Percentiles rank a stretch among this genome's conserved stretches.
phyloP scores from a whole-genome alignment of 2,329 filamentous ascomycete species.

The Leptographium wingfieldii region DNA sequence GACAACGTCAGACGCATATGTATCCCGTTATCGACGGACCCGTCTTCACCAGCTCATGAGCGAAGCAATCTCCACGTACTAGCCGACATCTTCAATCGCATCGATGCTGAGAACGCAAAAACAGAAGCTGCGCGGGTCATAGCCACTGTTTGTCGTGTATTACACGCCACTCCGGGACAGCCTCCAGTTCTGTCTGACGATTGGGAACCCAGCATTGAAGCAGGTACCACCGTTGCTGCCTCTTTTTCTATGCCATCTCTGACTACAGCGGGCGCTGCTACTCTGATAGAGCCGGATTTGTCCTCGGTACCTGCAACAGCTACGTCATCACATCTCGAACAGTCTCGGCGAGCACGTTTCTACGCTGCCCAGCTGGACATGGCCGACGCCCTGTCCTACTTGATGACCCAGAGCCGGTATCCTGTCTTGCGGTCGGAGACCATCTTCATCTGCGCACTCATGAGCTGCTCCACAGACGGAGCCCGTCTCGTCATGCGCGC shows the following conservation, averaged over 20 bases:
- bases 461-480: slow-evolving; percentile 39
- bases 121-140: slow-evolving; percentile 46
- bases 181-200: slow-evolving; percentile 18
- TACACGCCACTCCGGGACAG: slow-evolving; percentile 29
- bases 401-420: slow-evolving; percentile 46
- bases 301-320: slow-evolving; percentile 1
- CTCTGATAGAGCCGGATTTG: not conserved
- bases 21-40: slow-evolving; percentile 23
- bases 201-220: slow-evolving; percentile 16
- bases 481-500: slow-evolving; percentile 30
- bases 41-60: slow-evolving; percentile 21
- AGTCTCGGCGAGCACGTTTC: slow-evolving; percentile 23
- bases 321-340: not conserved
- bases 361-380: slow-evolving; percentile 32
- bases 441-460: slow-evolving; percentile 50
- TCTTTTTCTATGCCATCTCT: too few relatives aligned
- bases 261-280: too few relatives aligned
- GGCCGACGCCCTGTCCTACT: slow-evolving; percentile 31
- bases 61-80: slow-evolving; percentile 25
- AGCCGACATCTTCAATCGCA: slow-evolving; percentile 27
- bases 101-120: slow-evolving; percentile 41
- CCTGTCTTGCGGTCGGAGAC: slow-evolving; percentile 46
- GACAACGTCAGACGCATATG: slow-evolving; percentile 40
- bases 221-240: too few relatives aligned
- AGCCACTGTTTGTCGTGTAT: slow-evolving; percentile 38